Evolutionary conservation across 2,329 filamentous ascomycete species (phyloP), one percentile per base, ranked within the genome.

Genomic region (Aspergillus ochraceus): DNA sequence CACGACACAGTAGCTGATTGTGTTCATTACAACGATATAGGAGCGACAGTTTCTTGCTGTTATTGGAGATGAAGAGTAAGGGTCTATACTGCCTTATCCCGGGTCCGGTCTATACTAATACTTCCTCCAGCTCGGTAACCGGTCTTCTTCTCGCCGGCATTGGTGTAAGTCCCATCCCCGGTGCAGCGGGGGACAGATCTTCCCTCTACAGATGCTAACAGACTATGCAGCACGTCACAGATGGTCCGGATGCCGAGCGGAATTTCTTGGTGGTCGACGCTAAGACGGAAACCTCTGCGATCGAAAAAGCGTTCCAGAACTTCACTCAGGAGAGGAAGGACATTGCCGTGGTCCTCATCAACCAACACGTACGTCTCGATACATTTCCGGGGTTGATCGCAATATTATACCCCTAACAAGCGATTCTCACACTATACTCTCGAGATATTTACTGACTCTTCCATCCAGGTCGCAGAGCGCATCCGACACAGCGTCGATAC

Each of bases 241-340:
- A 89, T 56, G 90, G 91, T 6, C 91, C 94, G 49, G 92, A 96
- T 74, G 86, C 90, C 45, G 90, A 97, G 75, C 96, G 97, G 83
- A 99, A 99, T 84, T 99, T 97, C 81, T 87, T 99, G 10, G 92
- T 99, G 58, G 95, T 99, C 63, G 94, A 99, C 77, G 82, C 79
- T 74, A 98, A 98, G 84, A 99, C 94, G 42, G 92, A 97, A 67
- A 95, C 85, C 55, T 82, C 90, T 3, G 83, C 90, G 59, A 97
- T 99, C 72, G 95, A 98, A 78, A 86, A 88, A 39, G 90, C 93
- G 10, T 99, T 99, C 75, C 90, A 96, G 65, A 85, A 84, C 66
- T 98, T 97, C 77, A 97, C 92, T 9, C 86, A 87, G 58, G 86
- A 95, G 77, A 85, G 95, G 74, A 98, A 98, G 78, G 95, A 99